These are phyloP conservation scores for Quercus parvula DNA, from an alignment of 306 rosid species.

Conservation along the genomic window DNA sequence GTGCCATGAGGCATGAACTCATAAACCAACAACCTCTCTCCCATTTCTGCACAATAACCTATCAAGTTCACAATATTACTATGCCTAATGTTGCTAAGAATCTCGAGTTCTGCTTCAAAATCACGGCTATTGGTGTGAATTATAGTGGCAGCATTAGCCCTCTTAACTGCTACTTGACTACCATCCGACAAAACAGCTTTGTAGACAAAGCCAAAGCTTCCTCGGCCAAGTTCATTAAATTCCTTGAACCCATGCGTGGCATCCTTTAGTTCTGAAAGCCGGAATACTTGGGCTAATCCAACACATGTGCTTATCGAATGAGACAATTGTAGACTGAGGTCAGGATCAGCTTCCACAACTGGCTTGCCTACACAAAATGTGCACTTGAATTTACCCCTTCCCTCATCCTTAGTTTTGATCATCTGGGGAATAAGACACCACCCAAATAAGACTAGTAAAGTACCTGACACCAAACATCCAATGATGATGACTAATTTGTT, in stretches of 20 bases:
- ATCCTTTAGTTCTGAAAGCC: conserved; percentile 83
- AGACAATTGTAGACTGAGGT: conserved; percentile 32
- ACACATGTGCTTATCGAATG: conserved; percentile 47
- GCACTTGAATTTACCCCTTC: conserved; percentile 39
- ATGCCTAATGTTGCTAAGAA: conserved; percentile 75
- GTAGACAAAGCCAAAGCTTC: conserved; percentile 89
- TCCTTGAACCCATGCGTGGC: conserved; percentile 95
- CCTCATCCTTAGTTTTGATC: background rate
- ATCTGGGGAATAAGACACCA: conserved; percentile 46
- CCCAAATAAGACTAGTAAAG: conserved; percentile 42
- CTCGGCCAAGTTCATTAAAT: conserved; percentile 92
- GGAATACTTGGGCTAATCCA: conserved; percentile 74
- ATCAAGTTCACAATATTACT: conserved; percentile 68
- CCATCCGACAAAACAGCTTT: conserved; percentile 75
- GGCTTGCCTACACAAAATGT: conserved; percentile 54
- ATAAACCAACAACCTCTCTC: conserved; percentile 83
- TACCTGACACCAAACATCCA: conserved; percentile 48
- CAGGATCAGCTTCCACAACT: conserved; percentile 48
- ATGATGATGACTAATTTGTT: conserved; percentile 41
- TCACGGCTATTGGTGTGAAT: conserved; percentile 78
- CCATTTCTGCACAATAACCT: conserved; percentile 94
- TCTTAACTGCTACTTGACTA: conserved; percentile 78
- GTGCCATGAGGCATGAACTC: conserved; percentile 93
- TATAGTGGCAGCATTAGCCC: conserved; percentile 90
- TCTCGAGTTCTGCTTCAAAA: conserved; percentile 79